These are phyloP conservation scores for Tubosaeta brunneosetosa DNA, from an alignment of 768 basidiomycete genomes.

Conservation along the genomic window DNA sequence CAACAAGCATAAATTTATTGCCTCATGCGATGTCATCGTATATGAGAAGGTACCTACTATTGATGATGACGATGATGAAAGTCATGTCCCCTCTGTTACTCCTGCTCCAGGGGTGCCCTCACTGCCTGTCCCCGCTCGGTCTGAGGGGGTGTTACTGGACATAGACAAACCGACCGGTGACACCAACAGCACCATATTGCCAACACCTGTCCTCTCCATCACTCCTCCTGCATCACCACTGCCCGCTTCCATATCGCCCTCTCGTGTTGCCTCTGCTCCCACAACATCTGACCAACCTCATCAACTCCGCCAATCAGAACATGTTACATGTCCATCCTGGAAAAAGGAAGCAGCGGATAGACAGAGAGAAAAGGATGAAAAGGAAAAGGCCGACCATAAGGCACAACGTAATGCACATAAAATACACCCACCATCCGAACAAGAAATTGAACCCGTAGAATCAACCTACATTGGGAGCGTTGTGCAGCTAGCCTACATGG, in stretches of 20 bases:
- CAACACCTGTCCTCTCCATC: no score
- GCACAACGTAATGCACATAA: neutral
- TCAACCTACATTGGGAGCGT: neutral
- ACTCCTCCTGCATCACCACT: neutral
- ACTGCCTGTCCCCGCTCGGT: neutral
- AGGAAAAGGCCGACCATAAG: neutral
- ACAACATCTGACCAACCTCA: no score
- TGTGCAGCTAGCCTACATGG: conserved; percentile 1
- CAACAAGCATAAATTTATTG: conserved; percentile 1
- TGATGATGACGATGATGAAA: no score
- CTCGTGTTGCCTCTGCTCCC: no score
- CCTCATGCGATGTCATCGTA: neutral
- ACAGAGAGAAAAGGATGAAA: no score
- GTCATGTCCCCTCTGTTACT: neutral
- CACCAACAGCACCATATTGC: no score
- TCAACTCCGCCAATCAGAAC: neutral
- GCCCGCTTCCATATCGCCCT: no score
- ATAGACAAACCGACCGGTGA: neutral
- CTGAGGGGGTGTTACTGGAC: neutral
- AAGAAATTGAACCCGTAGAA: neutral
- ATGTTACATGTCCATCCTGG: neutral
- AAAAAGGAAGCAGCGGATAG: neutral
- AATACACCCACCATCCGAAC: neutral
- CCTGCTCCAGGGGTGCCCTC: neutral
- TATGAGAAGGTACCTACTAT: no score